phyloP scores from a whole-genome alignment of 2,329 filamentous ascomycete species.

The Colletotrichum euphorbiae region DNA sequence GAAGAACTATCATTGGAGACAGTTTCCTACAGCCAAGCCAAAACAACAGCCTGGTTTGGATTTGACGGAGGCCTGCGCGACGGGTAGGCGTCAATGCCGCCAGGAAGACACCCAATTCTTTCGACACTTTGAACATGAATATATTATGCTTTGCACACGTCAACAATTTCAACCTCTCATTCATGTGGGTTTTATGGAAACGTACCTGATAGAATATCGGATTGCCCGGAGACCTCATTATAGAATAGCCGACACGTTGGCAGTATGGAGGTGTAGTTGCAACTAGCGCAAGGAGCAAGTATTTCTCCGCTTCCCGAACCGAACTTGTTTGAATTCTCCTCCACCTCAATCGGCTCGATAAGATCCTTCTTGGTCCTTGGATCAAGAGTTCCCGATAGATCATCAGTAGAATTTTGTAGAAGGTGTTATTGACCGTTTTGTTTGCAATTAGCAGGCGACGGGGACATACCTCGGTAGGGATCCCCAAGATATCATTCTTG shows the following conservation, averaged over 20 bases:
- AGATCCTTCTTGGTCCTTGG: not conserved
- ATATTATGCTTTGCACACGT: not conserved
- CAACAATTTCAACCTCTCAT: not conserved
- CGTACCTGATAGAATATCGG: constrained; percentile 20
- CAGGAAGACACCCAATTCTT: not conserved
- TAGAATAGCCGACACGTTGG: constrained; percentile 6
- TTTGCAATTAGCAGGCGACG: too few species aligned
- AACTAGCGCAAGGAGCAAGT: too few species aligned
- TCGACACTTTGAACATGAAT: not conserved
- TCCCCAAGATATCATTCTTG: not conserved
- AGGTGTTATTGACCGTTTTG: too few species aligned
- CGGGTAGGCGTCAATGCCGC: constrained; percentile 16
- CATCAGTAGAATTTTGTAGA: constrained; percentile 5
- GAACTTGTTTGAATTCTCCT: constrained; percentile 19
- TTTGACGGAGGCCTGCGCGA: constrained; percentile 1
- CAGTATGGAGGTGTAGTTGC: constrained; percentile 7
- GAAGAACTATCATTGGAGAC: too few species aligned
- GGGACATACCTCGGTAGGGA: constrained; percentile 3
- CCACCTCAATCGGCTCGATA: not conserved
- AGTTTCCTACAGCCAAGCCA: too few species aligned
- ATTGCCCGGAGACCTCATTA: not conserved
- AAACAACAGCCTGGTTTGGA: not conserved
- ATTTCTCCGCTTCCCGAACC: too few species aligned
- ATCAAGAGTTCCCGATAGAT: not conserved
- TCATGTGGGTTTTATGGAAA: too few species aligned